Evolutionary conservation across 345 rosid species (phyloP).

Genomic region (Turnera subulata): DNA sequence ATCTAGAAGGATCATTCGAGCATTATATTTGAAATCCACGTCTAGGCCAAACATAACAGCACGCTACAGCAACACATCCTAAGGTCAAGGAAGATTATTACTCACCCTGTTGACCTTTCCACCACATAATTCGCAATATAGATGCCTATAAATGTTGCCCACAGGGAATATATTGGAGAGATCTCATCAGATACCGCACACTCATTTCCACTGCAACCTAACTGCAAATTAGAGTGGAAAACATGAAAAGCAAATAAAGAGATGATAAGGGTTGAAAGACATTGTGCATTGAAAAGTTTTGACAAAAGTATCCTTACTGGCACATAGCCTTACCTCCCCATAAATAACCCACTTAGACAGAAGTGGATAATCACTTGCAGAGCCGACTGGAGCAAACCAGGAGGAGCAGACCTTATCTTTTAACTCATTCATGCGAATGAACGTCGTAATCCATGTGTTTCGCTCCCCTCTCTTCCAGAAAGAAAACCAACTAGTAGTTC

Average conservation of each 20-base stretch:
- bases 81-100: conserved; percentile 17
- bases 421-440: conserved; percentile 73
- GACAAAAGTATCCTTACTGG: background rate
- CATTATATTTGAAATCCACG: background rate
- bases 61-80: background rate
- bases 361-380: conserved; percentile 97
- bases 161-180: conserved; percentile 94
- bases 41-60: background rate
- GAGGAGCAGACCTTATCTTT: conserved; percentile 95
- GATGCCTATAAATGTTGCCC: conserved; percentile 99
- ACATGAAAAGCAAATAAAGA: background rate
- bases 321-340: conserved; percentile 64
- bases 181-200: conserved; percentile 87
- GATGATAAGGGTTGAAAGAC: conserved; percentile 13
- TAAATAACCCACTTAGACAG: conserved; percentile 97
- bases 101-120: conserved; percentile 98
- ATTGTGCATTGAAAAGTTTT: conserved; percentile 1
- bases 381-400: conserved; percentile 99
- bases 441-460: conserved; percentile 66
- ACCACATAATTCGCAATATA: conserved; percentile 98
- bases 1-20: background rate
- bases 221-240: conserved; percentile 28
- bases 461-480: conserved; percentile 65
- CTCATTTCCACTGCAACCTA: conserved; percentile 55
- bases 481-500: conserved; percentile 60